phyloP scores from a whole-genome alignment of 192 early-diverging fungal species.

The Backusella sp. region DNA sequence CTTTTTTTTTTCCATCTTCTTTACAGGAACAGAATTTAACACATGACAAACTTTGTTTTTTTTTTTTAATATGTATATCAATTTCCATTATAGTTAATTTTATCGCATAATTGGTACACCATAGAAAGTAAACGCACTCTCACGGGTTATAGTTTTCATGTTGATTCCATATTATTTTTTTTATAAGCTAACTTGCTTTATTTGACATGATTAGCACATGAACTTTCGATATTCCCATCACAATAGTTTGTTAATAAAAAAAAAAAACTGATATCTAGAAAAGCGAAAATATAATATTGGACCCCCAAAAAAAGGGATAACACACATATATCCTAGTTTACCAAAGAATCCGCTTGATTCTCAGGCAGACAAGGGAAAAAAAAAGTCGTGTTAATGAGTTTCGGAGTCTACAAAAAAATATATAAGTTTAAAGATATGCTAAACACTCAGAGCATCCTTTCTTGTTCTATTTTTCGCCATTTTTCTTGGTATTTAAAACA shows the following conservation, averaged over 20 bases:
- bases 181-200: background rate
- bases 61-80: background rate
- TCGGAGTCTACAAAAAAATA: background rate
- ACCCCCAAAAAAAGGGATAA: background rate
- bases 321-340: background rate
- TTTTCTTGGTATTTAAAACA: conserved; percentile 2
- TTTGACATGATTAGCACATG: conserved; percentile 2
- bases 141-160: background rate
- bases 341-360: background rate
- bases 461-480: background rate
- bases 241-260: background rate
- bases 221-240: background rate
- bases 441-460: background rate
- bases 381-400: background rate
- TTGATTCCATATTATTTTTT: background rate
- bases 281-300: background rate
- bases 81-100: background rate
- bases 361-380: background rate
- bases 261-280: background rate
- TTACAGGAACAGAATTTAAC: background rate
- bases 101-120: background rate
- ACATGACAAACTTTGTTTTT: conserved; percentile 5
- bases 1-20: background rate
- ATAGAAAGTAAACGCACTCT: background rate
- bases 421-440: background rate